phyloP scores from a whole-genome alignment of 257 asterid species.

The Henckelia pumila region DNA sequence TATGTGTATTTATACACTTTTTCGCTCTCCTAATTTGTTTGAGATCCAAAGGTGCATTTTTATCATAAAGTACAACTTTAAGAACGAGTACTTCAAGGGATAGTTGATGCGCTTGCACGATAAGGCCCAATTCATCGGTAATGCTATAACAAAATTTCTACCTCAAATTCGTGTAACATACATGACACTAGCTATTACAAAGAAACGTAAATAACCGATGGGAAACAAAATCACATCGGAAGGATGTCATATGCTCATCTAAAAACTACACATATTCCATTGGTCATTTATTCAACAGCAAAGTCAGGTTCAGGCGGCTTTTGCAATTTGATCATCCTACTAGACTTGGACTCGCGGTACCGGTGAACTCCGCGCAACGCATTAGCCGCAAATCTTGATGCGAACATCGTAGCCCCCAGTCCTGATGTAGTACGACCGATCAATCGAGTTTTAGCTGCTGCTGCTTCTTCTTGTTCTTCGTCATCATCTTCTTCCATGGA shows the following conservation, averaged over 20 bases:
- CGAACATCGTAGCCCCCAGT: conserved; percentile 56
- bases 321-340: conserved; percentile 29
- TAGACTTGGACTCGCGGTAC: conserved; percentile 35
- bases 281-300: conserved; percentile 24
- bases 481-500: conserved; percentile 22
- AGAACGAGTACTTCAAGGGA: too few species aligned
- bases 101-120: too few species aligned
- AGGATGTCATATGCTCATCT: not conserved
- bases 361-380: conserved; percentile 67
- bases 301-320: conserved; percentile 72
- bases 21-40: too few species aligned
- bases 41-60: too few species aligned
- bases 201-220: too few species aligned
- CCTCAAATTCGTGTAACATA: not conserved
- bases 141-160: too few species aligned
- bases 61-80: too few species aligned
- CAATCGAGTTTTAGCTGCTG: conserved; percentile 34
- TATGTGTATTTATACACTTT: too few species aligned
- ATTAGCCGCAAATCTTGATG: conserved; percentile 72
- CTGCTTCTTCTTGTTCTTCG: conserved; percentile 23
- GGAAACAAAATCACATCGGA: not conserved
- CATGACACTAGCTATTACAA: too few species aligned
- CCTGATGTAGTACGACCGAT: conserved; percentile 30
- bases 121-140: too few species aligned
- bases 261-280: not conserved